phyloP scores from a whole-genome alignment of 768 basidiomycete genomes.

The Glaciozyma martinii region DNA sequence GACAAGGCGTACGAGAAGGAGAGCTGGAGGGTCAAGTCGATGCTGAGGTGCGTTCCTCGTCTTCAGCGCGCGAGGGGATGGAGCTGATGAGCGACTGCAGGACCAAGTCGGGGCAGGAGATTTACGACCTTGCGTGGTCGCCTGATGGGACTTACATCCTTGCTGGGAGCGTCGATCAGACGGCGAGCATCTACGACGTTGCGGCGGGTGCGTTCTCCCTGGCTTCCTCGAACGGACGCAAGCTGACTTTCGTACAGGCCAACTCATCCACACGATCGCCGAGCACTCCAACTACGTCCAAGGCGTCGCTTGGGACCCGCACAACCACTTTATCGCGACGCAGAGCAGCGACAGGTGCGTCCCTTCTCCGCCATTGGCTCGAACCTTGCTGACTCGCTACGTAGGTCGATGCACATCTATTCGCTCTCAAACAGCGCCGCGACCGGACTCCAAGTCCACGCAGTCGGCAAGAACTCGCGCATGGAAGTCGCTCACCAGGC shows the following conservation, averaged over 20 bases:
- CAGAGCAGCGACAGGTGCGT: conserved; percentile 78
- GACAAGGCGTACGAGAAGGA: conserved; percentile 86
- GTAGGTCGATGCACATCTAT: conserved; percentile 78
- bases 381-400: background rate
- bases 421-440: conserved; percentile 51
- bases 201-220: conserved; percentile 52
- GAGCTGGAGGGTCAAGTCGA: conserved; percentile 77
- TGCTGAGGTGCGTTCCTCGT: conserved; percentile 56
- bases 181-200: conserved; percentile 70
- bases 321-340: conserved; percentile 94
- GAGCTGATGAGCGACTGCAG: background rate
- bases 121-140: conserved; percentile 97
- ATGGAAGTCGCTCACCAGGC: conserved; percentile 47
- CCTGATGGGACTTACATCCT: conserved; percentile 88
- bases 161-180: conserved; percentile 95
- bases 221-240: background rate
- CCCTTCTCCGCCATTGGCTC: background rate
- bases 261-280: conserved; percentile 77
- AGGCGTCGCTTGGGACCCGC: conserved; percentile 96
- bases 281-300: conserved; percentile 97
- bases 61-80: background rate
- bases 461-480: conserved; percentile 77
- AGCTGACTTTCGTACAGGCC: conserved; percentile 47
- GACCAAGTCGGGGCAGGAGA: conserved; percentile 88
- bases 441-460: conserved; percentile 46